These are phyloP conservation scores for Hypericum androsaemum DNA, from an alignment of 345 rosid species.

Conservation along the genomic window DNA sequence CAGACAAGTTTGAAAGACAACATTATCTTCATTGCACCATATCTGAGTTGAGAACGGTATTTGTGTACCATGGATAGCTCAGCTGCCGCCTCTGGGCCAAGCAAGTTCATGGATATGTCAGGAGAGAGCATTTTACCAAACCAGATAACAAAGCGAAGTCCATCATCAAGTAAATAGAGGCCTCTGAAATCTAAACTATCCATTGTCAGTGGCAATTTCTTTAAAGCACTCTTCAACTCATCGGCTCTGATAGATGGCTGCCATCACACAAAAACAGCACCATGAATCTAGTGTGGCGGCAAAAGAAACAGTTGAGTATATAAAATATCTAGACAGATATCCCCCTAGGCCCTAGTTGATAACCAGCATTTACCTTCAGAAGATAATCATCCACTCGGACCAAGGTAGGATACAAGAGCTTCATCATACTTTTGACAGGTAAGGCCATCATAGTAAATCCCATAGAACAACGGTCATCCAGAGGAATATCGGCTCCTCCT, in stretches of 20 bases:
- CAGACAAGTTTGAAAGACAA: too few species aligned
- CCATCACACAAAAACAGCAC: constrained; percentile 21
- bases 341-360: too few species aligned
- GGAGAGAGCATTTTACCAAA: constrained; percentile 93
- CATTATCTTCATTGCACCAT: too few species aligned
- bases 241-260: constrained; percentile 52
- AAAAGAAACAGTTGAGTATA: neutral
- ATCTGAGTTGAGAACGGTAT: neutral
- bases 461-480: constrained; percentile 90
- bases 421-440: constrained; percentile 76
- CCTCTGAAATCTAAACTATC: constrained; percentile 92
- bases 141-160: constrained; percentile 79
- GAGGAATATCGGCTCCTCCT: constrained; percentile 83
- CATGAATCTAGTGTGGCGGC: constrained; percentile 3
- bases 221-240: constrained; percentile 28
- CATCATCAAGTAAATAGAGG: constrained; percentile 82
- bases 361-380: constrained; percentile 37
- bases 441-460: constrained; percentile 95
- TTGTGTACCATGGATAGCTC: constrained; percentile 71
- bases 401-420: constrained; percentile 80
- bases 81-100: constrained; percentile 81
- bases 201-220: constrained; percentile 60
- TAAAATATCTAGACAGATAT: neutral
- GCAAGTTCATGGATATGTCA: constrained; percentile 65
- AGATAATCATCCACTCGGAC: constrained; percentile 78